Percentiles rank a stretch among this genome's conserved stretches.
Conservation (phyloP, 2,329 filamentous ascomycete species). For the Fusarium buharicum region DNA sequence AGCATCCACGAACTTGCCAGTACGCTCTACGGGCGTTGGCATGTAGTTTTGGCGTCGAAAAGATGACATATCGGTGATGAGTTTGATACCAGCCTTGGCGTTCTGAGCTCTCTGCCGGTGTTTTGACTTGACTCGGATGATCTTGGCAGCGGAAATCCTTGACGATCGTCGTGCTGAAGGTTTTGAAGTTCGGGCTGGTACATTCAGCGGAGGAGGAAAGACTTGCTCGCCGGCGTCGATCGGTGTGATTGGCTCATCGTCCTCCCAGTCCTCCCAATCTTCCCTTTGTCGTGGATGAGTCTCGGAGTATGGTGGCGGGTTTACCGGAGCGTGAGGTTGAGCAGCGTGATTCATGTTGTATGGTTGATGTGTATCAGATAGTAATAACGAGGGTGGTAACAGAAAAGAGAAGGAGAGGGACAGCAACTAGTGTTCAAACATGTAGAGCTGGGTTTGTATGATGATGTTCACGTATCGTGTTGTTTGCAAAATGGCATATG, state of each 20-base stretch:
- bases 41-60: slow-evolving; percentile 58
- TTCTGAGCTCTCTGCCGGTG: slow-evolving; percentile 70
- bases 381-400: slow-evolving; percentile 3
- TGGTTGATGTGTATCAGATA: slow-evolving; percentile 15
- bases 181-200: slow-evolving; percentile 26
- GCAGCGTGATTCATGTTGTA: slow-evolving; percentile 31
- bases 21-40: slow-evolving; percentile 47
- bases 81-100: slow-evolving; percentile 69
- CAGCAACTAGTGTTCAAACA: slow-evolving; percentile 24
- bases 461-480: slow-evolving; percentile 20
- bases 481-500: slow-evolving; percentile 12
- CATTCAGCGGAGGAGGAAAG: slow-evolving; percentile 38
- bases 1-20: slow-evolving; percentile 66
- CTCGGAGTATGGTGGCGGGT: slow-evolving; percentile 33
- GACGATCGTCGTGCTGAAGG: slow-evolving; percentile 43
- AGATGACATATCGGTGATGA: slow-evolving; percentile 75
- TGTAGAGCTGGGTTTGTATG: slow-evolving; percentile 12
- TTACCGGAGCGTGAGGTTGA: slow-evolving; percentile 21
- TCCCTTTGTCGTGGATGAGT: slow-evolving; percentile 46
- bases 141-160: slow-evolving; percentile 54
- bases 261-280: slow-evolving; percentile 66
- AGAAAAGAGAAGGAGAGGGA: slow-evolving; percentile 1
- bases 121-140: slow-evolving; percentile 65
- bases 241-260: slow-evolving; percentile 57
- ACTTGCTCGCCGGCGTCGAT: slow-evolving; percentile 54